Evolutionary conservation across 768 basidiomycete genomes (phyloP).

Genomic region (Mycena amicta): DNA sequence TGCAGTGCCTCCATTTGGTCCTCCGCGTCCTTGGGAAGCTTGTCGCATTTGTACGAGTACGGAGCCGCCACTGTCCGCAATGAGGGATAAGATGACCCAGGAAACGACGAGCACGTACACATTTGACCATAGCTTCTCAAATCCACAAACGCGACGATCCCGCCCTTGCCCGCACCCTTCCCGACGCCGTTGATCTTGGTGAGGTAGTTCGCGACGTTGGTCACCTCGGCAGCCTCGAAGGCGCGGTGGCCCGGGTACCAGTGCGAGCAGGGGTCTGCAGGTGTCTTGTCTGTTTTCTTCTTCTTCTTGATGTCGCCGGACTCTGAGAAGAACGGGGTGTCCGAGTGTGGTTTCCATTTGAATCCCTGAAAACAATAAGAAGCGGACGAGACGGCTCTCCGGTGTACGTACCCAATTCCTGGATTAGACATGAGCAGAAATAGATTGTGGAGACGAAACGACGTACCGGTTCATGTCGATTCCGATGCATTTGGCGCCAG

Average conservation of each 20-base stretch:
- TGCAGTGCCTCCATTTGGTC: slow-evolving; percentile 73
- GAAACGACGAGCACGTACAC: slow-evolving; percentile 54
- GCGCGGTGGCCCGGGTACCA: slow-evolving; percentile 76
- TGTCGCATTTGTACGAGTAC: slow-evolving; percentile 52
- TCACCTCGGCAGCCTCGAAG: slow-evolving; percentile 78
- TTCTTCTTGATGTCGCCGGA: slow-evolving; percentile 18
- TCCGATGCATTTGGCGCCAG: slow-evolving; percentile 58
- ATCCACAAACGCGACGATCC: slow-evolving; percentile 67
- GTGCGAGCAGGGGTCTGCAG: slow-evolving; percentile 64
- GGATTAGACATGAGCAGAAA: slow-evolving; percentile 1
- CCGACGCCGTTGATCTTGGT: slow-evolving; percentile 35
- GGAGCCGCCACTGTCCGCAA: slow-evolving; percentile 68
- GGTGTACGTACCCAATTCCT: slow-evolving; percentile 61
- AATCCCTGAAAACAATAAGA: slow-evolving; percentile 51
- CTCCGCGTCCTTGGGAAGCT: slow-evolving; percentile 67
- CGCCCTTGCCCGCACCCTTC: slow-evolving; percentile 17
- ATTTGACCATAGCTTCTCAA: slow-evolving; percentile 84
- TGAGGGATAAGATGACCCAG: not conserved
- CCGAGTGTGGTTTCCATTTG: slow-evolving; percentile 59
- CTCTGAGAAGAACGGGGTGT: slow-evolving; percentile 19
- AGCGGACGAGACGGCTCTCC: not conserved
- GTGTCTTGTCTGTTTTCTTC: slow-evolving; percentile 27
- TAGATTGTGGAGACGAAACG: not conserved
- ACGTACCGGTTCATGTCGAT: slow-evolving; percentile 77
- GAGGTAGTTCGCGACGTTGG: slow-evolving; percentile 73